Conservation (phyloP, 345 rosid genomes). For the Salix brachista region DNA sequence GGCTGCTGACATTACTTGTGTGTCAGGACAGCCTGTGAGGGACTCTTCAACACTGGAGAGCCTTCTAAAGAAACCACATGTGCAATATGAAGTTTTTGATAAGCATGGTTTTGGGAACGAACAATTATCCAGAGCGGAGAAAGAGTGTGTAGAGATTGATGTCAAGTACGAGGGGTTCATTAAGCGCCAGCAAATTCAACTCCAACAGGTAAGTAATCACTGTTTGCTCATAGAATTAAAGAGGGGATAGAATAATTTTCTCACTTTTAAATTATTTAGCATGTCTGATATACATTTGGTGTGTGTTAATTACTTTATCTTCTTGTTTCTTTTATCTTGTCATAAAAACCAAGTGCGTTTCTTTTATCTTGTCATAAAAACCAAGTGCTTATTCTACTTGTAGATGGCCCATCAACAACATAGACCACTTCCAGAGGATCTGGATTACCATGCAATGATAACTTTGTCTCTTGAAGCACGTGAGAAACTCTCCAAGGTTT, state of each 20-base stretch:
- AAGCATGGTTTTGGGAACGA: constrained; percentile 81
- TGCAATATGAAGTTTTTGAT: constrained; percentile 66
- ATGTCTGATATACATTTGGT: neutral
- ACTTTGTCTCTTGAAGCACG: constrained; percentile 87
- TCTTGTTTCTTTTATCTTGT: neutral
- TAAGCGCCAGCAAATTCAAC: constrained; percentile 70
- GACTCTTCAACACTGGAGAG: constrained; percentile 76
- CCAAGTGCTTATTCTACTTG: constrained; percentile 18
- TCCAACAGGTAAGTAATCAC: constrained; percentile 60
- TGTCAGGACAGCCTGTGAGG: constrained; percentile 83
- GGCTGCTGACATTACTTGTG: constrained; percentile 60
- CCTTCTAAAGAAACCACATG: constrained; percentile 90
- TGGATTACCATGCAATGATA: constrained; percentile 84
- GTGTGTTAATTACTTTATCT: neutral
- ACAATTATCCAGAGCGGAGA: constrained; percentile 62
- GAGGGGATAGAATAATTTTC: neutral
- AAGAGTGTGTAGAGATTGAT: constrained; percentile 87
- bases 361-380: neutral
- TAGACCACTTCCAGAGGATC: constrained; percentile 72
- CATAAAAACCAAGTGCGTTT: neutral
- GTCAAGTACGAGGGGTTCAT: constrained; percentile 94
- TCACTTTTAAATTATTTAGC: neutral
- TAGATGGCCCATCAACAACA: constrained; percentile 86
- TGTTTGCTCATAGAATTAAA: neutral
- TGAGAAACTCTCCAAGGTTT: constrained; percentile 92